A percentile compares a stretch with the other conserved stretches of the same genome.
Conservation (phyloP, 2,329 filamentous ascomycete genomes). For the Colletotrichum sp. region DNA sequence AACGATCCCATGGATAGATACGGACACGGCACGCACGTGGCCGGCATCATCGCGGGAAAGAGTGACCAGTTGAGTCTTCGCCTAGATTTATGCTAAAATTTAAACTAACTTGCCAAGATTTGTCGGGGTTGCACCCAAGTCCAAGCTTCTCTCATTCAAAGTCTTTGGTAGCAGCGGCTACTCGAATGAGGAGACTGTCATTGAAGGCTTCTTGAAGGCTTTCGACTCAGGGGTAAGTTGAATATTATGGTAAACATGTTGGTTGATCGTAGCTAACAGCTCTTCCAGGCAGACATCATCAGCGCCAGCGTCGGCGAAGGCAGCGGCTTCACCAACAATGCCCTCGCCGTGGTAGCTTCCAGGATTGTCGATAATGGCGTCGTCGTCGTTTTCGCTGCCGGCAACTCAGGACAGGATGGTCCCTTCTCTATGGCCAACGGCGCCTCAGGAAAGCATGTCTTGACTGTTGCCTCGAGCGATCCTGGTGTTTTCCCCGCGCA, state of each 20-base stretch:
- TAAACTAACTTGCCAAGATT: neutral
- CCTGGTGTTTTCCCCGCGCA: neutral
- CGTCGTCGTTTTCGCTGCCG: constrained; percentile 53
- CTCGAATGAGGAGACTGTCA: constrained; percentile 22
- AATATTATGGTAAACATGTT: rapidly evolving
- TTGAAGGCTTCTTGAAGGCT: constrained; percentile 38
- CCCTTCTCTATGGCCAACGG: constrained; percentile 50
- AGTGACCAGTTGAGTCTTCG: constrained; percentile 12
- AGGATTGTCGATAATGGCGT: constrained; percentile 52
- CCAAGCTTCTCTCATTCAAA: constrained; percentile 30
- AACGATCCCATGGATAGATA: neutral
- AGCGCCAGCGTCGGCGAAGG: constrained; percentile 42
- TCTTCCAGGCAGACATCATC: constrained; percentile 39
- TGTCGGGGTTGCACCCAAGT: constrained; percentile 31
- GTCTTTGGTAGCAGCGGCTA: constrained; percentile 23
- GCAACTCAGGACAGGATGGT: constrained; percentile 54
- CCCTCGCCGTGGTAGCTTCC: constrained; percentile 45
- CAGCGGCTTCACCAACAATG: constrained; percentile 43
- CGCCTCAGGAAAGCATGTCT: constrained; percentile 43
- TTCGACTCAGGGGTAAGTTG: constrained; percentile 33
- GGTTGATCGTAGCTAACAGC: neutral
- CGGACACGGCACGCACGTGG: constrained; percentile 28
- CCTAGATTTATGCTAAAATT: neutral
- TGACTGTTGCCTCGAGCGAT: constrained; percentile 43
- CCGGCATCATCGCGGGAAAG: constrained; percentile 33